phyloP scores from a whole-genome alignment of 768 basidiomycete genomes.

The Trametes punicea region DNA sequence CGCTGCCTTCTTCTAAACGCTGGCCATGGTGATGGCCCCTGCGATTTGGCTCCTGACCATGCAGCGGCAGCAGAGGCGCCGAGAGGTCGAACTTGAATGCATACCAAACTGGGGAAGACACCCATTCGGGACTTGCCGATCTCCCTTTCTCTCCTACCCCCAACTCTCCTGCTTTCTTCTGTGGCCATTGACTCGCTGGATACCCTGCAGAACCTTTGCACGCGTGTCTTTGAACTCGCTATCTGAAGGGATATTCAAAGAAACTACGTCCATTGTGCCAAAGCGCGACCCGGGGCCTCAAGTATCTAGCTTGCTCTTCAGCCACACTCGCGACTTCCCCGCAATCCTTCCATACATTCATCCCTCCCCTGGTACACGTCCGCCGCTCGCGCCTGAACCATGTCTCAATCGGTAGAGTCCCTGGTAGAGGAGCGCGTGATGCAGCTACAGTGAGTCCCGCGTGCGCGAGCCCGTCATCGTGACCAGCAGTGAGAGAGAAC shows the following conservation, averaged over 20 bases:
- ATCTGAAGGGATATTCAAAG: not conserved
- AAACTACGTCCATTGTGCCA: not conserved
- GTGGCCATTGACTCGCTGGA: not conserved
- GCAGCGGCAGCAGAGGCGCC: not conserved
- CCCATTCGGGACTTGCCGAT: constrained; percentile 14
- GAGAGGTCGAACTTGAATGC: not conserved
- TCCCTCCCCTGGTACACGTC: not conserved
- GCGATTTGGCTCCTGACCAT: too few relatives aligned
- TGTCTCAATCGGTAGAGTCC: constrained; percentile 20
- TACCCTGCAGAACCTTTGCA: not conserved
- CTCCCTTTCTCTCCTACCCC: constrained; percentile 10
- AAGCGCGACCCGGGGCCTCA: not conserved
- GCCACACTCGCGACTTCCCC: constrained; percentile 23
- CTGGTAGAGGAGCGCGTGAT: constrained; percentile 28
- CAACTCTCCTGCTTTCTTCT: constrained; percentile 6
- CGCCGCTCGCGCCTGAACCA: constrained; percentile 4
- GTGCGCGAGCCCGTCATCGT: not conserved
- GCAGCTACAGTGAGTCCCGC: constrained; percentile 26
- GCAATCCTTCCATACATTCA: constrained; percentile 10
- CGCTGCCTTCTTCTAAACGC: too few relatives aligned
- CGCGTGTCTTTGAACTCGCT: not conserved
- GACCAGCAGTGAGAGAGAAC: constrained; percentile 15
- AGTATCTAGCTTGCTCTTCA: constrained; percentile 7
- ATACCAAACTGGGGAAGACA: constrained; percentile 12
- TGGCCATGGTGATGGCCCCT: too few relatives aligned